These are phyloP conservation scores for Termitomyces sp. DNA, from an alignment of 768 basidiomycete species.

Conservation along the genomic window DNA sequence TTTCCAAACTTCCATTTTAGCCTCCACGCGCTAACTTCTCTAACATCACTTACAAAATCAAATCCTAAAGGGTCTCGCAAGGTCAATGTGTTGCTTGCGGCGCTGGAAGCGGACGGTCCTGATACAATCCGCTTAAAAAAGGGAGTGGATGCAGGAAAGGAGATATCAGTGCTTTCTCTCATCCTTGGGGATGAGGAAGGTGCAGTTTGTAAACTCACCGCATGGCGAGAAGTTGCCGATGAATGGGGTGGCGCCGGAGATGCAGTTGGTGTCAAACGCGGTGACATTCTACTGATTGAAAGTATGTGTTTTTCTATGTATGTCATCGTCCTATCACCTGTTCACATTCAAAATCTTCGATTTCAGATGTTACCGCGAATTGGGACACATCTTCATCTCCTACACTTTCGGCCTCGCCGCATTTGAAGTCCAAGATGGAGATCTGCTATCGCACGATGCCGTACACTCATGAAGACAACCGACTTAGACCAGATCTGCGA, in stretches of 20 bases:
- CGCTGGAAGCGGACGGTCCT: constrained; percentile 77
- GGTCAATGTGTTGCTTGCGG: constrained; percentile 59
- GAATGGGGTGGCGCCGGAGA: constrained; percentile 56
- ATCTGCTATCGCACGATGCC: constrained; percentile 84
- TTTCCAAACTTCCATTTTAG: constrained; percentile 79
- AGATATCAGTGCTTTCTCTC: constrained; percentile 66
- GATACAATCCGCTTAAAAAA: constrained; percentile 66
- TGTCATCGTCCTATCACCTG: constrained; percentile 1
- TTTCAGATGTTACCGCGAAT: constrained; percentile 51
- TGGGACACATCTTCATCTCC: constrained; percentile 45
- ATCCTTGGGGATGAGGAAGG: constrained; percentile 75
- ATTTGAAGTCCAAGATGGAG: constrained; percentile 56
- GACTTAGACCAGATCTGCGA: constrained; percentile 69
- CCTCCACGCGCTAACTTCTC: constrained; percentile 54
- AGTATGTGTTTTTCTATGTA: constrained; percentile 50
- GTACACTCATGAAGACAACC: constrained; percentile 53
- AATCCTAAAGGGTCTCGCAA: constrained; percentile 43
- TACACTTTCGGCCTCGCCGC: constrained; percentile 66
- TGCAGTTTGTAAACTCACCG: constrained; percentile 66
- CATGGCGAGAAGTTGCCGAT: constrained; percentile 78
- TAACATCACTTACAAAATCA: constrained; percentile 37
- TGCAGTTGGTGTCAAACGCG: constrained; percentile 52
- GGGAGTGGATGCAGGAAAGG: constrained; percentile 67
- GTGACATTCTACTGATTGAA: constrained; percentile 70
- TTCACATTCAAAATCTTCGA: not conserved